phyloP scores from a whole-genome alignment of 225 moss, liverwort and hornwort species.

The Sphagnum contortum region DNA sequence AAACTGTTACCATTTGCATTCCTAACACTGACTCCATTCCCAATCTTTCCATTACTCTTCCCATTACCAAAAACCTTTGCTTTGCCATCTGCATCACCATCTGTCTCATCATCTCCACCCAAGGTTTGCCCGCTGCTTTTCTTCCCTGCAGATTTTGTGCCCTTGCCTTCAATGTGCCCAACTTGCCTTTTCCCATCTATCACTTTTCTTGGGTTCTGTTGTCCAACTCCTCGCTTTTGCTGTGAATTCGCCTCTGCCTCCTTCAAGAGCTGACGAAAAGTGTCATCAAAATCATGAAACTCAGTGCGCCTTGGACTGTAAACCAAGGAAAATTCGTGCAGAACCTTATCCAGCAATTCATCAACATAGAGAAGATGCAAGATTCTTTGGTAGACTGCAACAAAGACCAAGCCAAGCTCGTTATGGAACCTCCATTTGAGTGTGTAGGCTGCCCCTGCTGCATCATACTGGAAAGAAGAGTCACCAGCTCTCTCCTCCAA shows the following conservation, averaged over 20 bases:
- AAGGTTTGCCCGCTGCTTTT: conserved; percentile 10
- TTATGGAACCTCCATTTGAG: conserved; percentile 99
- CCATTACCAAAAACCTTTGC: conserved; percentile 22
- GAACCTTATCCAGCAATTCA: conserved; percentile 82
- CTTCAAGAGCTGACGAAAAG: conserved; percentile 71
- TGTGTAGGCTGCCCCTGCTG: conserved; percentile 86
- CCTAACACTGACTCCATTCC: conserved; percentile 39
- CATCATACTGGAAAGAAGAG: conserved; percentile 91
- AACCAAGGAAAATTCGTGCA: conserved; percentile 62
- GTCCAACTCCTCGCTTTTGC: conserved; percentile 47
- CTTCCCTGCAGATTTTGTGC: conserved; percentile 37
- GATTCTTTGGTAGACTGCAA: conserved; percentile 93
- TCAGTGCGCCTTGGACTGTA: conserved; percentile 46
- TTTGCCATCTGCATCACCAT: conserved; percentile 39
- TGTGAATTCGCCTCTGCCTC: conserved; percentile 78
- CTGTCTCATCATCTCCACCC: conserved; percentile 35
- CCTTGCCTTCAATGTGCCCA: conserved; percentile 55
- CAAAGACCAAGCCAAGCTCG: conserved; percentile 93
- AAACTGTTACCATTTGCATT: conserved; percentile 34
- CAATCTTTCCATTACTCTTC: conserved; percentile 35
- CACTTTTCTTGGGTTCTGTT: conserved; percentile 45
- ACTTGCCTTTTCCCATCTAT: conserved; percentile 36
- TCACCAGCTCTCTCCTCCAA: conserved; percentile 93
- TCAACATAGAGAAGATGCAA: conserved; percentile 93
- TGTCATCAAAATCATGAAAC: conserved; percentile 80